Conservation (phyloP, 116 monocot species). For the Zostera marina region DNA sequence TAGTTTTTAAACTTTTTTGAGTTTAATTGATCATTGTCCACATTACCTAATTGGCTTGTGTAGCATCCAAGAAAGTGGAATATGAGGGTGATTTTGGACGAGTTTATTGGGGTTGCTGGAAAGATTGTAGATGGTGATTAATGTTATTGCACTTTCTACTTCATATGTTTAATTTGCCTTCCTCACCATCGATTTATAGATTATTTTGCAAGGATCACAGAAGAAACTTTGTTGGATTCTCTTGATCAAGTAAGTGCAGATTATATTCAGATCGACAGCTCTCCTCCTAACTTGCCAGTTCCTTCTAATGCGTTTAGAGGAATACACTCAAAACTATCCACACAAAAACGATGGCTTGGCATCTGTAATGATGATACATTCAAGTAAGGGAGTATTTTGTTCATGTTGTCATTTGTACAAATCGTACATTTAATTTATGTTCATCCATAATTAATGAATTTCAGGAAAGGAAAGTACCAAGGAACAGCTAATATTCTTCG, state of each 20-base stretch:
- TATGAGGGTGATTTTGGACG: constrained; percentile 51
- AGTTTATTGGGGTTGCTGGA: constrained; percentile 62
- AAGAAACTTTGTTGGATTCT: constrained; percentile 42
- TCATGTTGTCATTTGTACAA: not conserved
- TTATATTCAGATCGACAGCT: constrained; percentile 34
- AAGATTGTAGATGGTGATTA: constrained; percentile 52
- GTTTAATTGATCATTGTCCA: not conserved
- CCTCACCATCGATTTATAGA: constrained; percentile 9
- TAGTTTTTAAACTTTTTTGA: not conserved
- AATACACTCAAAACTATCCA: constrained; percentile 61
- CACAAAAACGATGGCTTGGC: constrained; percentile 60
- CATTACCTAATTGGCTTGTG: constrained; percentile 7
- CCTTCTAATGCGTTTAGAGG: constrained; percentile 67
- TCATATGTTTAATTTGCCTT: not conserved
- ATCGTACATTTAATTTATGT: not conserved
- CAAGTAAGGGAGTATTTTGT: constrained; percentile 23
- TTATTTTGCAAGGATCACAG: constrained; percentile 23
- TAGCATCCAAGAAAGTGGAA: constrained; percentile 76
- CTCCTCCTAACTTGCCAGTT: constrained; percentile 53
- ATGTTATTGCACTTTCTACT: not conserved
- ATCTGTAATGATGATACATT: constrained; percentile 69
- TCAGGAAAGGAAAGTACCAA: constrained; percentile 56
- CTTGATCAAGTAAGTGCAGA: constrained; percentile 33
- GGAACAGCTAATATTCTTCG: constrained; percentile 52
- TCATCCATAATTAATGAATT: constrained; percentile 3